phyloP scores from a whole-genome alignment of 345 rosid species.

The Citrus inodora region DNA sequence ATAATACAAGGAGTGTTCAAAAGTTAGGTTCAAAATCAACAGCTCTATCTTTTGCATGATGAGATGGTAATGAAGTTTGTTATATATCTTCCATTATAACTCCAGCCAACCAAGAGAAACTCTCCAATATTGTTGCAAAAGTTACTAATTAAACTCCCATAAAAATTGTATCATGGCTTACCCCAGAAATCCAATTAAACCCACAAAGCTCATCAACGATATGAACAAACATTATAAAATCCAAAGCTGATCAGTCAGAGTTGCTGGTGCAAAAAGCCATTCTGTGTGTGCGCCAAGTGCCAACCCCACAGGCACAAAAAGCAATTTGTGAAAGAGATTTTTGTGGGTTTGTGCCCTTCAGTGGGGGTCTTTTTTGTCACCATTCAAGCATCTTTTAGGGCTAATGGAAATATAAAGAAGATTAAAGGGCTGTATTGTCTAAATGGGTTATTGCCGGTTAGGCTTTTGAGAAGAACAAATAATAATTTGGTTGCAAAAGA shows the following conservation, averaged over 20 bases:
- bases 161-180: background rate
- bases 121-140: background rate
- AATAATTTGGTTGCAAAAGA: slow-evolving; percentile 23
- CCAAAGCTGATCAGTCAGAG: background rate
- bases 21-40: background rate
- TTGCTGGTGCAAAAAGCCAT: background rate
- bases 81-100: background rate
- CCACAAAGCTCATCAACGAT: background rate
- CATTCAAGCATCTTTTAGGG: slow-evolving; percentile 20
- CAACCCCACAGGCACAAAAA: background rate
- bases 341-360: slow-evolving; percentile 11
- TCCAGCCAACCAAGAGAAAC: background rate
- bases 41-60: background rate
- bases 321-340: background rate
- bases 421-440: background rate
- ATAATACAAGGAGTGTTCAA: background rate
- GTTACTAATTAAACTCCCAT: background rate
- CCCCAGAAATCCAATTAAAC: background rate
- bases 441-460: slow-evolving; percentile 4
- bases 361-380: slow-evolving; percentile 22
- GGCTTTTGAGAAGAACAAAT: slow-evolving; percentile 26
- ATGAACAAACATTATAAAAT: background rate
- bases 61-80: background rate
- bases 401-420: background rate
- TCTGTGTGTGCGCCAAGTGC: background rate